Base-by-base conservation (phyloP, 2,329 filamentous ascomycete species). In the Malbranchea cinnamomea region DNA sequence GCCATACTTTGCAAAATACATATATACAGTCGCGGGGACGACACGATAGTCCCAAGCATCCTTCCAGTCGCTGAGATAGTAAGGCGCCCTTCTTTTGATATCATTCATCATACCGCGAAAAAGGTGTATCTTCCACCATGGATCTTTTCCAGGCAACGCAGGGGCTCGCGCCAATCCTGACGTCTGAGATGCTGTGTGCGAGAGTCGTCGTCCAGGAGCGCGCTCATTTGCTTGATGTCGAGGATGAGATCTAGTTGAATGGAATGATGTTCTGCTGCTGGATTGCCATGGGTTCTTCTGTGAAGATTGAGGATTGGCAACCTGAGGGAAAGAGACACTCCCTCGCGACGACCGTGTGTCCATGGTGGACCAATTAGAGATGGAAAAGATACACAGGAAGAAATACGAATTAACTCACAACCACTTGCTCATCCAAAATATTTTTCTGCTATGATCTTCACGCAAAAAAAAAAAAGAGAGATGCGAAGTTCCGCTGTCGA, bases 21-120 rank as follows among this genome's bases (percentile, higher is more conserved):
- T 92, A 56, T 91, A 91, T 17, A 91, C 62, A 6, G 83, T 91
- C 10, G 81, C 81, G 1, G 83, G 83, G 22, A 92, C 68, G 23
- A 92, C 80, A 31, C 83, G 71, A 59, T 92, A 92, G 49, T 91
- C 79, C 80, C 80, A 89, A 2, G 83, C 83, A 59, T 92, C 83
- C 11, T 51, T 62, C 79, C 79, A 91, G 53, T 92, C 83, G 53
- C 77, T 85, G 56, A 59, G 62, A 48, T 89, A 92, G 49, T 68
- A 91, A 1, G 83, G 83, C 5, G 67, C 67, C 38, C 83, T 62
- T 34, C 81, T 71, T 40, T 72, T 72, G 19, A 91, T 46, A 54
- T 92, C 83, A 47, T 80, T 74, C 34, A 74, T 51, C 71, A 92
- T 91, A 45, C 83, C 83, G 21, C 71, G 71, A 52, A 87, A 87